Percentiles rank a stretch among this genome's conserved stretches.
Conservation (phyloP, 192 early-diverging fungal species). For the Rhizophagus clarus region DNA sequence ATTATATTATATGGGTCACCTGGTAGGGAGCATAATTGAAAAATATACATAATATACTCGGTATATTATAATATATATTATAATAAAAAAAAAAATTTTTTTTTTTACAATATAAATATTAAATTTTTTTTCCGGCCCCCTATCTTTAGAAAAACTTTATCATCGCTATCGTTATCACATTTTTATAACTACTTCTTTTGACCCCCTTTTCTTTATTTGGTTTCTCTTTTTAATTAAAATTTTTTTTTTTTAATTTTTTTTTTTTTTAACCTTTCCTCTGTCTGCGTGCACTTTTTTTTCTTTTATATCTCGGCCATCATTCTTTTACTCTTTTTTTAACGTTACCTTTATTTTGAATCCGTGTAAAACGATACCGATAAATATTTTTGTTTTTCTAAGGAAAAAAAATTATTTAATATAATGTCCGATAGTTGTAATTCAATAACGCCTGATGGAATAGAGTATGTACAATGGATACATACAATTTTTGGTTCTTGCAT, state of each 20-base stretch:
- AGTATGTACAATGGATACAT: not conserved
- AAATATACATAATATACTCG: too few relatives aligned
- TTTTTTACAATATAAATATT: too few relatives aligned
- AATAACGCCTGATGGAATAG: not conserved
- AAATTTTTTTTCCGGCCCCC: too few relatives aligned
- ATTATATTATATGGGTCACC: too few relatives aligned
- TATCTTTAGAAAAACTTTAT: too few relatives aligned
- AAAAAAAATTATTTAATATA: not conserved
- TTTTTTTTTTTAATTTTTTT: too few relatives aligned
- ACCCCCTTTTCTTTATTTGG: not conserved
- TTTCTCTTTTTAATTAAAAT: too few relatives aligned
- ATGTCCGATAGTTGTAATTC: not conserved
- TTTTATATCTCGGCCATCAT: not conserved
- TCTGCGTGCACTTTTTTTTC: not conserved
- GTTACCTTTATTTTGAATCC: not conserved
- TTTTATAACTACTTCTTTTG: not conserved
- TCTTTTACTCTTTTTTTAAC: too few relatives aligned
- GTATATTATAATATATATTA: too few relatives aligned
- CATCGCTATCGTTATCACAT: not conserved
- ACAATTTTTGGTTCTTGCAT: constrained; percentile 54
- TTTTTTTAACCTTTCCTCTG: not conserved
- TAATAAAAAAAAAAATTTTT: too few relatives aligned
- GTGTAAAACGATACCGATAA: not conserved
- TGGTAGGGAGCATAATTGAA: too few relatives aligned
- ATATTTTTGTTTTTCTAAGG: not conserved